Evolutionary conservation across 73 alveolate genomes (phyloP).

Genomic region (Tetrahymena malaccensis): DNA sequence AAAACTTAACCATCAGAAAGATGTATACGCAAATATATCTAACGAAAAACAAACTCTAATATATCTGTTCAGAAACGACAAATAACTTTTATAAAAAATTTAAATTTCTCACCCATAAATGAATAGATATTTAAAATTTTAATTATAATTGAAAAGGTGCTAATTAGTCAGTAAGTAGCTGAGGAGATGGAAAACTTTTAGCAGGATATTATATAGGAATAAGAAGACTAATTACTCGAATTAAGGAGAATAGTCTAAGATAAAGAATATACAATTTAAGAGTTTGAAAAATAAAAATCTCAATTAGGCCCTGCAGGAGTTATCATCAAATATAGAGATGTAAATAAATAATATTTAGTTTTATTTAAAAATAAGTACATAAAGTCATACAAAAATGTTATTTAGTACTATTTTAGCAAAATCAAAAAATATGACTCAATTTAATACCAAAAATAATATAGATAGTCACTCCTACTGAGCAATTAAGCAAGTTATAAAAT

Average conservation of each 20-base stretch:
- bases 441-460: background rate
- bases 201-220: constrained; percentile 19
- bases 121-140: no score
- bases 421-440: background rate
- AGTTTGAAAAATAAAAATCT: constrained; percentile 22
- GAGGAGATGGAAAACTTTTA: constrained; percentile 36
- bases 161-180: constrained; percentile 5
- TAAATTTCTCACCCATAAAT: no score
- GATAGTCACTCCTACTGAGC: constrained; percentile 35
- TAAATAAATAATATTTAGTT: background rate
- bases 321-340: constrained; percentile 25
- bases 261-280: constrained; percentile 40
- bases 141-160: background rate
- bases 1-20: no score
- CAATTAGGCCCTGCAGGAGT: constrained; percentile 9
- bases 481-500: background rate
- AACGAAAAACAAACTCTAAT: no score
- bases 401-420: background rate
- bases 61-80: no score
- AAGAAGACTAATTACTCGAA: constrained; percentile 16
- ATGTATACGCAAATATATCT: no score
- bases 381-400: background rate
- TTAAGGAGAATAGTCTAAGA: constrained; percentile 29
- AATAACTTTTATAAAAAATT: no score
- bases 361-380: background rate